A percentile compares a stretch with the other conserved stretches of the same genome.
These are phyloP conservation scores for Colletotrichum costaricense DNA, from an alignment of 2,329 filamentous ascomycete genomes.

Conservation along the genomic window DNA sequence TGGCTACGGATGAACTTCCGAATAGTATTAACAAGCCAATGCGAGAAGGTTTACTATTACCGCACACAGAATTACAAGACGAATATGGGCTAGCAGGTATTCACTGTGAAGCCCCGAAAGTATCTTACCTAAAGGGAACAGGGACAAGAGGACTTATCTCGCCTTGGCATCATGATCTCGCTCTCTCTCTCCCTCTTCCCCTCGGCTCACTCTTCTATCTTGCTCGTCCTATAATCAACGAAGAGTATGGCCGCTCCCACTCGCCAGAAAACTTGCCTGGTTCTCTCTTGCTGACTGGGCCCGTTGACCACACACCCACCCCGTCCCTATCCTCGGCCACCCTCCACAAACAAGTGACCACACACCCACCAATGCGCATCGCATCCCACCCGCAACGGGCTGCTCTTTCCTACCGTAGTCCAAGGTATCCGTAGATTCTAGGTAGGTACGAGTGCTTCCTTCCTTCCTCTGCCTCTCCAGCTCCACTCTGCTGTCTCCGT, in stretches of 20 bases:
- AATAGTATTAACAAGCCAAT: slow-evolving; percentile 1
- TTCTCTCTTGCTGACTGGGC: slow-evolving; percentile 23
- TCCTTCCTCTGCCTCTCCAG: neutral
- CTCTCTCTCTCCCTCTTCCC: neutral
- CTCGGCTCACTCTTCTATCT: neutral
- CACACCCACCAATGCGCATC: neutral
- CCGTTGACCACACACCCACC: slow-evolving; percentile 28
- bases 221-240: neutral
- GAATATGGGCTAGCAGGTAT: neutral
- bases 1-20: neutral
- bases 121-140: slow-evolving; percentile 11
- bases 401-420: neutral
- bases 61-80: neutral
- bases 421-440: neutral
- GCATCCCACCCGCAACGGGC: slow-evolving; percentile 9
- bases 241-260: neutral
- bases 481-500: slow-evolving; percentile 7
- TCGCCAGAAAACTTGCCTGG: neutral
- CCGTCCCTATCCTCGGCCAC: slow-evolving; percentile 26
- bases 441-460: neutral
- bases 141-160: slow-evolving; percentile 16
- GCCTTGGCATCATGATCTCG: slow-evolving; percentile 30
- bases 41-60: neutral
- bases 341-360: slow-evolving; percentile 32
- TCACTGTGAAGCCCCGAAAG: slow-evolving; percentile 7